Evolutionary conservation across 1,139 yeast genomes (phyloP).

Genomic region (Pichia sp.): DNA sequence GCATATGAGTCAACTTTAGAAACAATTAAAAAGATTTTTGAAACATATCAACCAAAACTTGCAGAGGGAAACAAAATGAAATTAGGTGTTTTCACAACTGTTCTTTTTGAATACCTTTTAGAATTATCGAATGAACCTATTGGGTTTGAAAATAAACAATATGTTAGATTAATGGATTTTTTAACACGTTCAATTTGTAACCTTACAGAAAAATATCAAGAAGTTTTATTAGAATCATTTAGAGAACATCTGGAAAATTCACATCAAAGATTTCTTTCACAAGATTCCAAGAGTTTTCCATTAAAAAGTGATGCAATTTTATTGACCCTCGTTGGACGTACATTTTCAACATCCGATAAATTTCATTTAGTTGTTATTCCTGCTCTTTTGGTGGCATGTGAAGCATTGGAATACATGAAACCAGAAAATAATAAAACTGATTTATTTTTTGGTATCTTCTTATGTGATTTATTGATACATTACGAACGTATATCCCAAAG

Average conservation of each 20-base stretch:
- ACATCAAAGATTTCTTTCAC: constrained; percentile 39
- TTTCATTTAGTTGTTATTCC: constrained; percentile 91
- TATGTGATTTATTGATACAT: constrained; percentile 57
- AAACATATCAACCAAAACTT: constrained; percentile 64
- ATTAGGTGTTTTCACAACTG: constrained; percentile 56
- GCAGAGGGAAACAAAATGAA: constrained; percentile 79
- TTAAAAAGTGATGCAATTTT: constrained; percentile 53
- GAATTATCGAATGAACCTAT: constrained; percentile 30
- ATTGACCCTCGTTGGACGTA: constrained; percentile 62
- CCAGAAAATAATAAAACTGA: constrained; percentile 31
- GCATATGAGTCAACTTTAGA: constrained; percentile 40
- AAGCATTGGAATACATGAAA: constrained; percentile 51
- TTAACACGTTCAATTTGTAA: constrained; percentile 37
- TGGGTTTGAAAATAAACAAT: constrained; percentile 17
- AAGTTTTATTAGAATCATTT: constrained; percentile 51
- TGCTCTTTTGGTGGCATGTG: constrained; percentile 64
- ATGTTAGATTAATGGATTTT: constrained; percentile 43
- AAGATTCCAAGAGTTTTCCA: constrained; percentile 27
- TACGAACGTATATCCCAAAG: constrained; percentile 81
- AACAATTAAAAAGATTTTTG: constrained; percentile 50
- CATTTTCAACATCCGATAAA: constrained; percentile 93
- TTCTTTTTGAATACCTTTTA: constrained; percentile 59
- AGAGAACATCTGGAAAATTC: constrained; percentile 43
- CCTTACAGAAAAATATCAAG: constrained; percentile 61
- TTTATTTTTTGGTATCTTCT: constrained; percentile 46